These are phyloP conservation scores for Globisporangium viniferum DNA, from an alignment of 352 stramenopile genomes.

Conservation along the genomic window DNA sequence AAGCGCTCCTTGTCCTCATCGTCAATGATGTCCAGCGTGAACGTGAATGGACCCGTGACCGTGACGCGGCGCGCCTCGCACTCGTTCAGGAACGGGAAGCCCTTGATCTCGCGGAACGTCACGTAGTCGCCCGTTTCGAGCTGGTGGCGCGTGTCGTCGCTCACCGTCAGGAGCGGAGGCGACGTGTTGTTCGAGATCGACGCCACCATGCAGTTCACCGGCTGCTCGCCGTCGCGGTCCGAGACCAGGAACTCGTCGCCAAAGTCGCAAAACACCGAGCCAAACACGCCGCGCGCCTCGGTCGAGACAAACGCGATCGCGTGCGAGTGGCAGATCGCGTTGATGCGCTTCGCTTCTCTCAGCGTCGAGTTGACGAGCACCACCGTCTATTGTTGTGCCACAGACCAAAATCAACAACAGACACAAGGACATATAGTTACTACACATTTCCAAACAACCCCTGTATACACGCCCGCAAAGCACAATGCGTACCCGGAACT, in stretches of 20 bases:
- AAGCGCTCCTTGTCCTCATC: conserved; percentile 71
- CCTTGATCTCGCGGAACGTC: conserved; percentile 94
- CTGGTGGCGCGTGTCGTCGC: conserved; percentile 96
- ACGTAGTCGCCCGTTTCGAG: conserved; percentile 97
- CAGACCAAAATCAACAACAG: not conserved
- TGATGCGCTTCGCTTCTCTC: conserved; percentile 67
- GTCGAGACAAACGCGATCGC: conserved; percentile 92
- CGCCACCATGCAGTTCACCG: conserved; percentile 91
- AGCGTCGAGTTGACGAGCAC: conserved; percentile 84
- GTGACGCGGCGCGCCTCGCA: conserved; percentile 64
- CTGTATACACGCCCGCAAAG: not conserved
- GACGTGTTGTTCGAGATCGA: conserved; percentile 86
- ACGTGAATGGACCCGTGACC: conserved; percentile 94
- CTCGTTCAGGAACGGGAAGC: conserved; percentile 88
- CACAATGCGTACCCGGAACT: conserved; percentile 65
- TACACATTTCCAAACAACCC: not conserved
- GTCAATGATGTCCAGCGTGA: conserved; percentile 89
- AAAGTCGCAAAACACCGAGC: conserved; percentile 98
- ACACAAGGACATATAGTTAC: not conserved
- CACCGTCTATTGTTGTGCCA: conserved; percentile 27
- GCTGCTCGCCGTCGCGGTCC: conserved; percentile 94
- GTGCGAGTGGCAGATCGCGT: conserved; percentile 81
- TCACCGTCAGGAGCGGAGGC: conserved; percentile 92
- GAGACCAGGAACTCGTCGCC: conserved; percentile 92
- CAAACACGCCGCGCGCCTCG: conserved; percentile 92